Evolutionary conservation across 2,329 filamentous ascomycete genomes (phyloP), one percentile per base, ranked within the genome.

Genomic region (Aspergillus costaricaensis): DNA sequence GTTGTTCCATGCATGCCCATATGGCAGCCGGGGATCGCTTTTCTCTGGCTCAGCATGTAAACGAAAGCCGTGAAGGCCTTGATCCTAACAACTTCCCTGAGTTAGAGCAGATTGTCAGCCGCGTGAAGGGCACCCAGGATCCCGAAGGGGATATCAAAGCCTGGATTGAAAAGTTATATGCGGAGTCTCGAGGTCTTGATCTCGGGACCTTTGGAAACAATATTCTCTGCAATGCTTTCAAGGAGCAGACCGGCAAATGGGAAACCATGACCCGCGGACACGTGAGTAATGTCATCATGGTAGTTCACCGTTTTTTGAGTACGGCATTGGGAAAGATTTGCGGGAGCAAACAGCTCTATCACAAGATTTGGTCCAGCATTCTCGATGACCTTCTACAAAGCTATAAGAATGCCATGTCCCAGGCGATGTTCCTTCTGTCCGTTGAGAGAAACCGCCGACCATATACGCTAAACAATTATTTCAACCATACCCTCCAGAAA

Each of bases 181-280:
- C 64, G 0, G 65, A 70, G 0, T 84, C 79, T 0, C 81, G 83
- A 0, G 85, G 83, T 0, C 82, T 83, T 15, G 83, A 87, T 54
- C 61, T 88, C 0, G 85, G 85, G 0, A 86, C 76, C 1, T 79
- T 80, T 62, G 73, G 74, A 41, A 39, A 68, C 0, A 66, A 71
- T 1, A 54, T 77, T 3, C 55, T 77, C 1, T 56, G 68, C 2
- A 70, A 61, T 8, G 64, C 77, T 0, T 86, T 88, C 70, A 79
- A 80, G 27, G 79, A 81, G 36, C 85, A 88, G 59, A 80, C 85
- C 0, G 62, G 66, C 12, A 85, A 83, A 15, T 88, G 86, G 86
- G 66, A 75, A 0, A 50, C 60, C 0, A 67, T 89, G 1, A 78
- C 82, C 0, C 60, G 78, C 0, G 76, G 75, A 0, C 85, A 88